phyloP scores from a whole-genome alignment of 2,329 filamentous ascomycete species.

The Orbilia blumenaviensis region DNA sequence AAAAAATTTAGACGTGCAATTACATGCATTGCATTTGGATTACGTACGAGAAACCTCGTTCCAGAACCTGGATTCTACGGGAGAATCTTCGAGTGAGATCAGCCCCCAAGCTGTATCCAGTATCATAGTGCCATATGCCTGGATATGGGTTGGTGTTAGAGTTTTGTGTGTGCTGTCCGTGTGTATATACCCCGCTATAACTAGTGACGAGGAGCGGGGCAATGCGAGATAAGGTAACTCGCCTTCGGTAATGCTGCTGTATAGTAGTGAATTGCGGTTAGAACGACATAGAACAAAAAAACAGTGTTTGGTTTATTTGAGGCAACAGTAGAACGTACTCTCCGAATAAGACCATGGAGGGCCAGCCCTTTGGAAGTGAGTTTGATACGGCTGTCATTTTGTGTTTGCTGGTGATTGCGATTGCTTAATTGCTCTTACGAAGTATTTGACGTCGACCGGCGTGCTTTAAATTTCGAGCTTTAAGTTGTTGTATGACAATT shows the following conservation, averaged over 20 bases:
- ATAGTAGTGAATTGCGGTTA: constrained; percentile 15
- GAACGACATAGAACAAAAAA: not conserved
- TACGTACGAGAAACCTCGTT: constrained; percentile 76
- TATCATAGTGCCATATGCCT: constrained; percentile 44
- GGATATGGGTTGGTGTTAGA: constrained; percentile 6
- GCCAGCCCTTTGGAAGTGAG: constrained; percentile 37
- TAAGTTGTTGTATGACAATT: not conserved
- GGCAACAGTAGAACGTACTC: constrained; percentile 29
- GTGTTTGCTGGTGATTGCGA: not conserved
- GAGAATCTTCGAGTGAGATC: constrained; percentile 60
- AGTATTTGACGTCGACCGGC: no score
- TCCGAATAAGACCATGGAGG: constrained; percentile 37
- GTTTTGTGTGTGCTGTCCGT: not conserved
- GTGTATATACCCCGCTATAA: constrained; percentile 2
- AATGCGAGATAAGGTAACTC: constrained; percentile 15
- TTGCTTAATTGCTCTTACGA: not conserved
- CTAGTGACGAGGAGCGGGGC: not conserved
- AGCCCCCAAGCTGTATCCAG: constrained; percentile 45
- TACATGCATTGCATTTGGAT: not conserved
- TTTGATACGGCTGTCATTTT: not conserved
- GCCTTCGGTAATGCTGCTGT: constrained; percentile 52
- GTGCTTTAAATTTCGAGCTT: no score
- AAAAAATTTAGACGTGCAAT: constrained; percentile 20
- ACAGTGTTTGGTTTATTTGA: not conserved
- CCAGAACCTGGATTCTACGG: constrained; percentile 83